Conservation (phyloP, 495 filamentous ascomycete species). For the Penicillium silybi region DNA sequence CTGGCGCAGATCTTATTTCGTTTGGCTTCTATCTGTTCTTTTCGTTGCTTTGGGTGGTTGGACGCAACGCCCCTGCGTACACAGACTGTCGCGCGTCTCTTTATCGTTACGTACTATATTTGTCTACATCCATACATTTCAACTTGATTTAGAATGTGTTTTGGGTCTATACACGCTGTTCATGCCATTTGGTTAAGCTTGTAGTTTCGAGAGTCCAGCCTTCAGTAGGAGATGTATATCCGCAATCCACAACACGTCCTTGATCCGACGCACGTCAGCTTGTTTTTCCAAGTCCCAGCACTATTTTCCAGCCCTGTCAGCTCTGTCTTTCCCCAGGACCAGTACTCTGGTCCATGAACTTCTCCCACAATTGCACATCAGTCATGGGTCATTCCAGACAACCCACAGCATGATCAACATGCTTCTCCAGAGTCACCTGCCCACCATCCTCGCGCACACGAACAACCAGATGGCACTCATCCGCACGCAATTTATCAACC, state of each 20-base stretch:
- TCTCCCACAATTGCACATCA: slow-evolving; percentile 38
- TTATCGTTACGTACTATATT: slow-evolving; percentile 32
- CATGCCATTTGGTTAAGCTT: background rate
- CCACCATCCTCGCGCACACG: slow-evolving; percentile 26
- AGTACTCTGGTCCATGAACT: slow-evolving; percentile 43
- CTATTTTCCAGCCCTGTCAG: slow-evolving; percentile 14
- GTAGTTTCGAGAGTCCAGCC: background rate
- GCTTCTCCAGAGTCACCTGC: slow-evolving; percentile 33
- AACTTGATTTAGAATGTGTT: slow-evolving; percentile 28
- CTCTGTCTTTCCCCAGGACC: slow-evolving; percentile 14
- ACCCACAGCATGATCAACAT: slow-evolving; percentile 48
- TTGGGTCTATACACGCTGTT: background rate
- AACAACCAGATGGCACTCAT: slow-evolving; percentile 40
- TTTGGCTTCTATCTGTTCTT: slow-evolving; percentile 18
- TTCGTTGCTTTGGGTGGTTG: slow-evolving; percentile 12
- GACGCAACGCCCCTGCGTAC: slow-evolving; percentile 16
- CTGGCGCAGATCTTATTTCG: slow-evolving; percentile 30
- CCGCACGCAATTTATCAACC: slow-evolving; percentile 23
- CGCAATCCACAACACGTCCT: slow-evolving; percentile 15
- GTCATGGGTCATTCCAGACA: slow-evolving; percentile 46
- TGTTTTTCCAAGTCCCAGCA: slow-evolving; percentile 15
- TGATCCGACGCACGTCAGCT: slow-evolving; percentile 8
- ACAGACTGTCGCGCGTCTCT: slow-evolving; percentile 17
- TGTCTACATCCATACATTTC: slow-evolving; percentile 23
- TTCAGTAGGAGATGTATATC: no score